phyloP scores from a whole-genome alignment of 2,329 filamentous ascomycete genomes.

The Hysterium pulicare region DNA sequence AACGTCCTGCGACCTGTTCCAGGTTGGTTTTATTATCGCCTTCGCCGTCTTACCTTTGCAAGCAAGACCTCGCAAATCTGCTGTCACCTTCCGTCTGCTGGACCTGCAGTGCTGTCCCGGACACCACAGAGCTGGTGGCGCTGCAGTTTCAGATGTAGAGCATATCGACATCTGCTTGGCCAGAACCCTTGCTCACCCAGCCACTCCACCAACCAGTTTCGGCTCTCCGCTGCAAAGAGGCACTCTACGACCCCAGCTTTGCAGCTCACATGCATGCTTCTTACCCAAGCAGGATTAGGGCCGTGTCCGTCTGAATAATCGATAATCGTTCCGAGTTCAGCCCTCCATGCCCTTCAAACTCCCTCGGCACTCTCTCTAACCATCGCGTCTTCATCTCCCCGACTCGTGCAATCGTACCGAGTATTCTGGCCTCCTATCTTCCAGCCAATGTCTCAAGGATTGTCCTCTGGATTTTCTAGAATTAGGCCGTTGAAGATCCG shows the following conservation, averaged over 20 bases:
- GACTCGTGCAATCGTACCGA: conserved; percentile 20
- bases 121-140: neutral
- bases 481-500: neutral
- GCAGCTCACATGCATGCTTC: conserved; percentile 4
- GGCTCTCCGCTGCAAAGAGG: conserved; percentile 3
- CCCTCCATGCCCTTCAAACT: conserved; percentile 16
- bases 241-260: conserved; percentile 1
- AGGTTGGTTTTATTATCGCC: neutral
- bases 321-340: conserved; percentile 7
- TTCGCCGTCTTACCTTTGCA: neutral
- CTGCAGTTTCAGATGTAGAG: neutral
- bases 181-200: conserved; percentile 6
- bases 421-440: neutral
- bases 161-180: conserved; percentile 8
- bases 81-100: neutral
- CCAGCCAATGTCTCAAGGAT: neutral
- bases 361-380: conserved; percentile 18
- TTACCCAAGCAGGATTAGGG: conserved; percentile 11
- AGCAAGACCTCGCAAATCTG: neutral
- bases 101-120: neutral
- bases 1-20: conserved; percentile 1
- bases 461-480: neutral
- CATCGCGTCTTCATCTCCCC: conserved; percentile 33
- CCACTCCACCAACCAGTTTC: conserved; percentile 13
- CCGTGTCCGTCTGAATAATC: conserved; percentile 11